A percentile compares a stretch with the other conserved stretches of the same genome.
These are phyloP conservation scores for Tremella mesenterica DNA, from an alignment of 768 basidiomycete species.

Conservation along the genomic window DNA sequence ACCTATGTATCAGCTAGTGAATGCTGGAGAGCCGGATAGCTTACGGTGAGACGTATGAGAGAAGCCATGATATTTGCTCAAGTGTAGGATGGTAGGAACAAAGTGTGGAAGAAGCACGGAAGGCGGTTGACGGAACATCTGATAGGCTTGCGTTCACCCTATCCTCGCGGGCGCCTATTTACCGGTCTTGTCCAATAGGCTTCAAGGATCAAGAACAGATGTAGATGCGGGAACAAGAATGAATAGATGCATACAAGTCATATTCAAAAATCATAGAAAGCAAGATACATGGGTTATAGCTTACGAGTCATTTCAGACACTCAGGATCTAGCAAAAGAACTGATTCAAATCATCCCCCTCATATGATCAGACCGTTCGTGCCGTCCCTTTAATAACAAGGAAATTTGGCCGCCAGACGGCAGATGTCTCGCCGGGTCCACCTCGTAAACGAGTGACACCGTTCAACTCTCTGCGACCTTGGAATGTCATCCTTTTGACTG, in stretches of 20 bases:
- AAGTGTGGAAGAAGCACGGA: neutral
- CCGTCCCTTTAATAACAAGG: constrained; percentile 34
- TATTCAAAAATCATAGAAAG: too few species aligned
- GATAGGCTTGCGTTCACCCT: neutral
- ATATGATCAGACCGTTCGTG: constrained; percentile 25
- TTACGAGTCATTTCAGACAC: too few species aligned
- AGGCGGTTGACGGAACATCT: neutral
- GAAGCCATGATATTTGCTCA: constrained; percentile 25
- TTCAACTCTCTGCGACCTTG: constrained; percentile 26
- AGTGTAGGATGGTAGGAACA: neutral
- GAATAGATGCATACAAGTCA: neutral
- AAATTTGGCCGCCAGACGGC: constrained; percentile 23
- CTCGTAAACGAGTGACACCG: constrained; percentile 7
- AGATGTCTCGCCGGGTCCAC: constrained; percentile 19
- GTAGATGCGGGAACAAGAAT: too few species aligned
- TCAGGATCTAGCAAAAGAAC: too few species aligned
- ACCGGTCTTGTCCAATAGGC: too few species aligned
- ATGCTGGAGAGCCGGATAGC: constrained; percentile 4
- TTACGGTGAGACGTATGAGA: constrained; percentile 30
- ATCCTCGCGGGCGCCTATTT: neutral
- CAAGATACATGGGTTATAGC: too few species aligned
- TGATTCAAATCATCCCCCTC: constrained; percentile 3
- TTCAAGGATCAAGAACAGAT: too few species aligned
- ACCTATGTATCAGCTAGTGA: constrained; percentile 13
- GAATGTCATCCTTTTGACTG: constrained; percentile 26